Evolutionary conservation across 176 grass and related monocot species (phyloP), one percentile per base, ranked within the genome.

Genomic region (Typha latifolia): DNA sequence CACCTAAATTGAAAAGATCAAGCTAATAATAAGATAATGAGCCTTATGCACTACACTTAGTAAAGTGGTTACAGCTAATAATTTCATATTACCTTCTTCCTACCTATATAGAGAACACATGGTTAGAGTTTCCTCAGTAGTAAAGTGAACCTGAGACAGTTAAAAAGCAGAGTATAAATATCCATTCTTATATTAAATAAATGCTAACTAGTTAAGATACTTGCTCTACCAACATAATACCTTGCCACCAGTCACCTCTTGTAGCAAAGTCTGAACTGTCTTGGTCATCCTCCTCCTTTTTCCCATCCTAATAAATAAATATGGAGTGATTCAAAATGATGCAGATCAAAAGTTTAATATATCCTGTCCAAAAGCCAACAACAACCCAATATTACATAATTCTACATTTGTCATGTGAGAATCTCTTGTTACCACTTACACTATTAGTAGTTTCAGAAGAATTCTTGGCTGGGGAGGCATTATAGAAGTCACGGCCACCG

Each of bases 161-260:
- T 43, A 78, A 53, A 59, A 59, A 59, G 53, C 16, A 59, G 10
- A 59, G n/a, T 59, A 19, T 21, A 59, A 59, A 43, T 4, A 19
- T 16, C n/a, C n/a, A 59, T 59, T 57, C 53, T 21, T 59, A 8
- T 19, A 59, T 21, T 19, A 18, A 59, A 14, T 5, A 11, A 16
- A 19, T 21, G 10, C 53, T 21, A 59, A 59, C 20, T 19, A 9
- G 53, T 8, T 19, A 59, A 59, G 3, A 18, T 59, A 12, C 4
- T 22, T 8, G 20, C 16, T 21, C 4, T 16, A 59, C 7, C 0
- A 14, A 18, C 9, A 11, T 4, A 51, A 70, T 92, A 97, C 89
- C 94, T 97, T 93, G 94, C 89, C 94, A 93, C 94, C 94, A 93
- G 72, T 97, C 89, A 11, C 94, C 94, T 77, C 90, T 87, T 52